phyloP scores from a whole-genome alignment of 106 monocot genomes.

The Apostasia ramifera region DNA sequence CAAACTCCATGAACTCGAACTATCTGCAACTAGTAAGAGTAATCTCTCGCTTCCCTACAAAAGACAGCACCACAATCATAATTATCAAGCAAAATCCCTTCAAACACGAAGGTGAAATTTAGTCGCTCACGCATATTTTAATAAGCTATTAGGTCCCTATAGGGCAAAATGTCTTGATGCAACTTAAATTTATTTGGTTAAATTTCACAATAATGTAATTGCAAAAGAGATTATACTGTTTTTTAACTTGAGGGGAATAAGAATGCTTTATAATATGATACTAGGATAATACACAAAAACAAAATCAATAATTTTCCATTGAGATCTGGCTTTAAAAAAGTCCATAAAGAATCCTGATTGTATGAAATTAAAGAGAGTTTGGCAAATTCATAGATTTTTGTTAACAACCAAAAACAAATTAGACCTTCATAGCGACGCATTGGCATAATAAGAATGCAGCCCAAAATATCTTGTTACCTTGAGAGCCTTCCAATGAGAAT shows the following conservation, averaged over 20 bases:
- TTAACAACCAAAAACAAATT: neutral
- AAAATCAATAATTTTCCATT: neutral
- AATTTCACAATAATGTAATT: too few relatives aligned
- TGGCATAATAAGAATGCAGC: neutral
- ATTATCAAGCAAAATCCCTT: neutral
- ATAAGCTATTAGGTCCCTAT: neutral
- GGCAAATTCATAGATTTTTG: too few relatives aligned
- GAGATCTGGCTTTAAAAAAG: neutral
- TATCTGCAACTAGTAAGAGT: conserved; percentile 4
- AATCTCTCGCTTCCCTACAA: conserved; percentile 11
- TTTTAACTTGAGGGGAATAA: too few relatives aligned
- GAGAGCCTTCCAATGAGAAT: conserved; percentile 89
- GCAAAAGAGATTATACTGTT: too few relatives aligned
- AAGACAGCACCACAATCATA: neutral
- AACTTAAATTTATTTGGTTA: too few relatives aligned
- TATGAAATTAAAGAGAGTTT: too few relatives aligned
- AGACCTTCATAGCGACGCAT: neutral
- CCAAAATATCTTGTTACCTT: conserved; percentile 33
- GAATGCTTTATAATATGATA: too few relatives aligned
- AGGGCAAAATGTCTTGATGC: too few relatives aligned
- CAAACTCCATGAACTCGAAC: conserved; percentile 2
- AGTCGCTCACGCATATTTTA: neutral
- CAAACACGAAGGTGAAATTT: neutral
- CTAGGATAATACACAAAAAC: too few relatives aligned
- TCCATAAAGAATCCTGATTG: too few relatives aligned